Base-by-base conservation (phyloP, 148 eudicot species). In the Chenopodium quinoa region DNA sequence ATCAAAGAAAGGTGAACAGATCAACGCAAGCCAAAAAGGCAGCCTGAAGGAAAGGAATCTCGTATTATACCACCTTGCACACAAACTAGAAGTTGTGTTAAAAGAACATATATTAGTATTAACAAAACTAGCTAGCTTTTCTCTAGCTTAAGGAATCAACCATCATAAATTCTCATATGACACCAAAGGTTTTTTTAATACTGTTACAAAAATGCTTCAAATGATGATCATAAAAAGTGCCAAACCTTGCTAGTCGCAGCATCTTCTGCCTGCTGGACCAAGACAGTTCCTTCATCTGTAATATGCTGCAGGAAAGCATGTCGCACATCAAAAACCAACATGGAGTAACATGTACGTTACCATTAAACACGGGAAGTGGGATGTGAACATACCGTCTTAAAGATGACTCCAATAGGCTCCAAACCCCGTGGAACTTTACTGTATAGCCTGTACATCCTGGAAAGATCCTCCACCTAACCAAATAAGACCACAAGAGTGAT, bases 371-470 rank as follows among this genome's bases (percentile, higher is more conserved):
- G 37, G 23, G 40, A 31, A 32, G 71, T 50, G 54, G 54, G 54
- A 13, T 12, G 78, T 19, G 79, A 27, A 19, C 9, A 83, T 80
- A 88, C 99, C 97, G 91, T 90, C 86, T 92, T 93, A 78, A 96
- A 91, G 52, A 88, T 90, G 70, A 72, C 82, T 71, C 93, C 90
- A 67, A 96, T 90, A 62, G 99, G 98, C 19, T 96, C 98, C 74
- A 96, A 85, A 58, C 97, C 99, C 71, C 80, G 77, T 54, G 91
- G 86, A 69, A 95, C 91, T 86, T 93, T 92, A 60, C 87, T 87
- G 77, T 90, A 95, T 75, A 95, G 93, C 80, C 97, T 89, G 83
- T 87, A 95, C 99, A 95, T 92, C 86, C 99, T 87, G 23, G 99
- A 92, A 66, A 92, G 85, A 90, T 95, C 97, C 23, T 92, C 99